These are phyloP conservation scores for Agaricus subrufescens DNA, from an alignment of 768 basidiomycete species.

Conservation along the genomic window DNA sequence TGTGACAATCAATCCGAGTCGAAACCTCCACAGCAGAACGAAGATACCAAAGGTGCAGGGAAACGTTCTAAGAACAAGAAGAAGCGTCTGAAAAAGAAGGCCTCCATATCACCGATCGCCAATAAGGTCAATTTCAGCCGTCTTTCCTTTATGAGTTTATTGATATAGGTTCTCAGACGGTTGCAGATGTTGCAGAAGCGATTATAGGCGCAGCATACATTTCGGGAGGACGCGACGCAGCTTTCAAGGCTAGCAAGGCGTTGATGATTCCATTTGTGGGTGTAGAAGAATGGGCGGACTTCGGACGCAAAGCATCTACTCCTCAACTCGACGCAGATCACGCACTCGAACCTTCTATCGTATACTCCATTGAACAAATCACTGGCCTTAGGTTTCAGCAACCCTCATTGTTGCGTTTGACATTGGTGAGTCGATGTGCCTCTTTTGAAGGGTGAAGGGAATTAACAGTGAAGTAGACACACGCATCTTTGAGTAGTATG, in stretches of 20 bases:
- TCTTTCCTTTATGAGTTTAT: not conserved
- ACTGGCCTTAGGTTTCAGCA: constrained; percentile 59
- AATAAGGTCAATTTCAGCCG: constrained; percentile 45
- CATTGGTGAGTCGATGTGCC: constrained; percentile 48
- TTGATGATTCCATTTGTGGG: constrained; percentile 62
- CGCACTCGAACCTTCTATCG: constrained; percentile 41
- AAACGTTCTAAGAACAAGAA: not conserved
- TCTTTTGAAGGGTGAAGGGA: not conserved
- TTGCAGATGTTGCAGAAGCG: constrained; percentile 84
- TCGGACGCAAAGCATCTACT: constrained; percentile 43
- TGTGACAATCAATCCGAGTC: not conserved
- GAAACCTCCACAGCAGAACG: not conserved
- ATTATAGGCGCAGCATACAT: constrained; percentile 80
- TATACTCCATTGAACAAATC: constrained; percentile 56
- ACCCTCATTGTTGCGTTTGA: constrained; percentile 64
- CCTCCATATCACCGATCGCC: not conserved
- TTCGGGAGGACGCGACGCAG: constrained; percentile 64
- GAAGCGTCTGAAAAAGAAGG: constrained; percentile 3
- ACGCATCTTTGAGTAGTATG: constrained; percentile 53
- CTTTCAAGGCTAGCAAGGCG: constrained; percentile 58
- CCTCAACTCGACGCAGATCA: constrained; percentile 39
- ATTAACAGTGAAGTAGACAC: constrained; percentile 50
- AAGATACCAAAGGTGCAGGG: not conserved
- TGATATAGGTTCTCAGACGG: constrained; percentile 38
- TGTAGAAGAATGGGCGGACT: constrained; percentile 71